phyloP scores from a whole-genome alignment of 225 moss, liverwort and hornwort species.

The Asterella californica region DNA sequence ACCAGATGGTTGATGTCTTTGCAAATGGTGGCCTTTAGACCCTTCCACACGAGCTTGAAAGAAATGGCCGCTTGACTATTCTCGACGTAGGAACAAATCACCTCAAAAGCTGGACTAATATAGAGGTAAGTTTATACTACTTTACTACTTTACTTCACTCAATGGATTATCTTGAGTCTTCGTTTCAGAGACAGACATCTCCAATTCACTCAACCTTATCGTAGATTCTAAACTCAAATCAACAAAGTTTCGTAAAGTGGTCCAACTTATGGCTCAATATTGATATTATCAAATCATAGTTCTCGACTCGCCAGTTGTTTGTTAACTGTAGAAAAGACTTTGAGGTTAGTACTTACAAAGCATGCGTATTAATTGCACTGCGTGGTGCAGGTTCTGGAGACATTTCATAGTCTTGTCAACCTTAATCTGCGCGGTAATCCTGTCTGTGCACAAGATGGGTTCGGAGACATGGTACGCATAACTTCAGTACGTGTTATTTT shows the following conservation, averaged over 20 bases:
- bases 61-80: slow-evolving; percentile 79
- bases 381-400: slow-evolving; percentile 53
- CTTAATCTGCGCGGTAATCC: slow-evolving; percentile 80
- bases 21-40: slow-evolving; percentile 25
- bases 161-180: too few species aligned
- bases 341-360: neutral
- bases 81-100: slow-evolving; percentile 85
- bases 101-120: slow-evolving; percentile 64
- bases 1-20: slow-evolving; percentile 18
- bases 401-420: slow-evolving; percentile 62
- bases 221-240: too few species aligned
- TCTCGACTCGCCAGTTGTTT: neutral
- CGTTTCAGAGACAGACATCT: too few species aligned
- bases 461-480: slow-evolving; percentile 54
- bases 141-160: neutral
- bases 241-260: too few species aligned
- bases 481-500: neutral
- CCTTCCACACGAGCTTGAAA: slow-evolving; percentile 82
- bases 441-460: slow-evolving; percentile 52
- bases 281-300: too few species aligned
- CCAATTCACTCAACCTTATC: too few species aligned
- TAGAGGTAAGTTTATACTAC: slow-evolving; percentile 83
- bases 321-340: neutral
- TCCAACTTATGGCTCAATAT: too few species aligned
- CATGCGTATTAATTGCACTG: neutral